These are phyloP conservation scores for Carex sylvatica DNA, from an alignment of 202 grass and related monocot genomes.

Conservation along the genomic window DNA sequence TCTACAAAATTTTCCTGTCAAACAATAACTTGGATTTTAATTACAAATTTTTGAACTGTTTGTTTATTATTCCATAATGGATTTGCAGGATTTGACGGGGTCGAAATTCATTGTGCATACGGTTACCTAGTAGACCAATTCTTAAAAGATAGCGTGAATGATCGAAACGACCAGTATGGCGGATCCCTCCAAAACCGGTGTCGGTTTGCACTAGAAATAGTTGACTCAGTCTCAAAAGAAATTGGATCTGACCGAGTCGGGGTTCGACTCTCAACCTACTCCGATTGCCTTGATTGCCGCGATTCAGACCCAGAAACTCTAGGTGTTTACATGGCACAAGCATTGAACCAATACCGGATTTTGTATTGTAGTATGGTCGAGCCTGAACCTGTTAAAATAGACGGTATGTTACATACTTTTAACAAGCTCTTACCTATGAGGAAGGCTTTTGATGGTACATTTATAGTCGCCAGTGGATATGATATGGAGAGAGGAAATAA, in stretches of 20 bases:
- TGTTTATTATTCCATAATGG: neutral
- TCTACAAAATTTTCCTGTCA: neutral
- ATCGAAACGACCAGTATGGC: conserved; percentile 50
- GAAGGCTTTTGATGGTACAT: conserved; percentile 43
- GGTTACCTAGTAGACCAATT: conserved; percentile 58
- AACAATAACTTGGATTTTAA: neutral
- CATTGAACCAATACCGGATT: conserved; percentile 36
- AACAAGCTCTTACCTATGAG: conserved; percentile 35
- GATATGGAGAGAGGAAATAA: conserved; percentile 41
- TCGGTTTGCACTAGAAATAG: conserved; percentile 38
- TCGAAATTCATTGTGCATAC: conserved; percentile 65
- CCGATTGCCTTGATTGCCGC: conserved; percentile 17
- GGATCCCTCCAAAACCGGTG: conserved; percentile 46
- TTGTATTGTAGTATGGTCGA: conserved; percentile 55
- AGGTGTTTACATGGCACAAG: conserved; percentile 36
- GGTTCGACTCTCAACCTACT: conserved; percentile 44
- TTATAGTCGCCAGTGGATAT: conserved; percentile 49
- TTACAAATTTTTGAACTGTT: neutral
- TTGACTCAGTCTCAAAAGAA: conserved; percentile 21
- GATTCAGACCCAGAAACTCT: conserved; percentile 41
- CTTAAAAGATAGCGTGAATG: conserved; percentile 54
- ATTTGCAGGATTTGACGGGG: conserved; percentile 60
- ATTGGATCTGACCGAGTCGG: conserved; percentile 34
- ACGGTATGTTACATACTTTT: neutral
- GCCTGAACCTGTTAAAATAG: conserved; percentile 24